Evolutionary conservation across 331 rosid genomes (phyloP).

Genomic region (Malus hybrid): DNA sequence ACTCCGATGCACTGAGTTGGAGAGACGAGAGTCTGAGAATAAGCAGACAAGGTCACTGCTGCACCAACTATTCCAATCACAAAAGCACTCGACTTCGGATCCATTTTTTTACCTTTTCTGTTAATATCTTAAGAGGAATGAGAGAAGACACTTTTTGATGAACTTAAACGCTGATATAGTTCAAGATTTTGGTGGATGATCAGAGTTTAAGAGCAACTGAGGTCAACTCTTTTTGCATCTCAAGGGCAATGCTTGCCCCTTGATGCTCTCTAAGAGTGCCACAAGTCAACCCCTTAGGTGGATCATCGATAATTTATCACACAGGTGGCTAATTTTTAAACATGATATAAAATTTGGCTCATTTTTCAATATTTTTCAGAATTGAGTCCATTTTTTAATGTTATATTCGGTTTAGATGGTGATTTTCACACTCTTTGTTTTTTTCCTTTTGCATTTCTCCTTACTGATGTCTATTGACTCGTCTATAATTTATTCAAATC

Average conservation of each 20-base stretch:
- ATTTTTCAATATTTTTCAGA: too few species aligned
- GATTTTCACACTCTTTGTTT: too few species aligned
- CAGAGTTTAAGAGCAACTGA: not conserved
- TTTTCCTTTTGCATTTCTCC: too few species aligned
- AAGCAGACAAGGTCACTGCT: conserved; percentile 51
- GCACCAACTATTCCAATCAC: conserved; percentile 72
- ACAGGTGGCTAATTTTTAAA: not conserved
- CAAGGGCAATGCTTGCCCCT: not conserved
- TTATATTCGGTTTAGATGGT: too few species aligned
- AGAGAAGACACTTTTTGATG: not conserved
- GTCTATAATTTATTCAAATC: too few species aligned
- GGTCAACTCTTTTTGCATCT: conserved; percentile 17
- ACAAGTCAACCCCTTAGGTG: not conserved
- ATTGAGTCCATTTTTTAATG: too few species aligned
- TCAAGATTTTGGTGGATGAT: not conserved
- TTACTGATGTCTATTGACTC: too few species aligned
- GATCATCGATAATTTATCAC: not conserved
- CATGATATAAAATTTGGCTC: not conserved
- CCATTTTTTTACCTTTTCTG: conserved; percentile 21
- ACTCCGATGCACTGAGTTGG: conserved; percentile 49
- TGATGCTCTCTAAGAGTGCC: not conserved
- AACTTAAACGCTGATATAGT: not conserved
- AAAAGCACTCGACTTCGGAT: conserved; percentile 38
- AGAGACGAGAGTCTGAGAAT: conserved; percentile 53
- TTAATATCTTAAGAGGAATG: too few species aligned